phyloP scores from a whole-genome alignment of 768 basidiomycete genomes.

The Harrya chromipes region DNA sequence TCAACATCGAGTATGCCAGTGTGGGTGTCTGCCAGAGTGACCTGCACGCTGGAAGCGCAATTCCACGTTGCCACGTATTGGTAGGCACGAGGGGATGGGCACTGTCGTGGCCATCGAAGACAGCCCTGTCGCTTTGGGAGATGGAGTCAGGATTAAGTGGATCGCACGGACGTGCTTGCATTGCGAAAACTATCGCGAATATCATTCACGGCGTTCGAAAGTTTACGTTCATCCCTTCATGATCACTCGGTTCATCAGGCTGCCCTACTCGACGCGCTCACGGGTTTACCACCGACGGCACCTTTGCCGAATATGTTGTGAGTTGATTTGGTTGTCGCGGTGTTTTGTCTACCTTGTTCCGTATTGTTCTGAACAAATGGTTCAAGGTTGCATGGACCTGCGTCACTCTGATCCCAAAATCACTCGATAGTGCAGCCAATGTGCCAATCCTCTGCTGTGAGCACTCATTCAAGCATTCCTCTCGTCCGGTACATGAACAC shows the following conservation, averaged over 20 bases:
- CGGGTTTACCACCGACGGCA: no score
- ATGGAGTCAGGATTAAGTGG: constrained; percentile 45
- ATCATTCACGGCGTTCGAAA: no score
- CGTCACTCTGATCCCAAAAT: constrained; percentile 44
- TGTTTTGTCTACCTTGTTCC: no score
- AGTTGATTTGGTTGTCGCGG: no score
- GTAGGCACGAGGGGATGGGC: constrained; percentile 48
- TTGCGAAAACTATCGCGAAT: no score
- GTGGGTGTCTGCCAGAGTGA: constrained; percentile 44
- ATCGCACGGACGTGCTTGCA: constrained; percentile 34
- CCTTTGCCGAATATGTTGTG: no score
- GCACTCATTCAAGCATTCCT: neutral
- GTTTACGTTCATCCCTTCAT: no score
- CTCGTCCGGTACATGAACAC: neutral
- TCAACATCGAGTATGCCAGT: constrained; percentile 41
- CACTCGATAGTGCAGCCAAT: constrained; percentile 38
- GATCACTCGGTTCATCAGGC: no score
- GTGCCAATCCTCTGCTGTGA: constrained; percentile 43
- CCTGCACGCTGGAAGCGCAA: constrained; percentile 37
- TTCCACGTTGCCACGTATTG: constrained; percentile 33
- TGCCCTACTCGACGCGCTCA: no score
- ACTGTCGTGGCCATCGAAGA: constrained; percentile 39
- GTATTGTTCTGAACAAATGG: neutral
- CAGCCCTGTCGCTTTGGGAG: constrained; percentile 35
- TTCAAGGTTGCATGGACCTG: constrained; percentile 35